phyloP scores from a whole-genome alignment of 257 asterid genomes.

The Jaltomata sinuosa region DNA sequence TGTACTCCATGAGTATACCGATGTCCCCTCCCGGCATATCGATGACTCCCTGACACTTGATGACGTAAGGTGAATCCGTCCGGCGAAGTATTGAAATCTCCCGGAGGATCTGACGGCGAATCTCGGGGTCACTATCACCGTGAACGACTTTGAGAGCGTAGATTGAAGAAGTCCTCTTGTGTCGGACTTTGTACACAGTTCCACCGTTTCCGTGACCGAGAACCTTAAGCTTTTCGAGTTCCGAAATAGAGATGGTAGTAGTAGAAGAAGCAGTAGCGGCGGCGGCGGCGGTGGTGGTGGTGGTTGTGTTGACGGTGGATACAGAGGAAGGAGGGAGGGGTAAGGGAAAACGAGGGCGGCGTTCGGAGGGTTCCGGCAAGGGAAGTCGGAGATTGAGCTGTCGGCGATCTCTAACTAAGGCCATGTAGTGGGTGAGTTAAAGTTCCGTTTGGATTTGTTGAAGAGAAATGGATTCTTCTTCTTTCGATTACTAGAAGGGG shows the following conservation, averaged over 20 bases:
- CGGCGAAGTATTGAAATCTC: slow-evolving; percentile 76
- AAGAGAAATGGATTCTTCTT: background rate
- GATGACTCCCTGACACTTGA: slow-evolving; percentile 64
- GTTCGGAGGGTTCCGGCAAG: slow-evolving; percentile 50
- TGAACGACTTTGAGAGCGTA: slow-evolving; percentile 80
- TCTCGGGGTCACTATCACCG: slow-evolving; percentile 59
- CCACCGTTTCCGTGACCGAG: slow-evolving; percentile 91
- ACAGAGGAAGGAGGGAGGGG: slow-evolving; percentile 38
- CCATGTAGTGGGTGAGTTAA: slow-evolving; percentile 30
- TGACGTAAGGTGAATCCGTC: slow-evolving; percentile 69
- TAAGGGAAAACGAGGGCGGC: slow-evolving; percentile 65
- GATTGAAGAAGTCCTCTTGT: slow-evolving; percentile 35
- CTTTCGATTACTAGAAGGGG: background rate
- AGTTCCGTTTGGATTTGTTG: slow-evolving; percentile 1
- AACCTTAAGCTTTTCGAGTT: slow-evolving; percentile 71
- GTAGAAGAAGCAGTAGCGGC: background rate
- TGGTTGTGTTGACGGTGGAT: slow-evolving; percentile 11
- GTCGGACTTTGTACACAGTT: slow-evolving; percentile 80
- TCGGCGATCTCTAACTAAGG: slow-evolving; percentile 71
- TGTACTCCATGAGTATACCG: slow-evolving; percentile 73
- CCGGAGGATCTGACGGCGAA: slow-evolving; percentile 81
- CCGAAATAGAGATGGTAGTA: slow-evolving; percentile 31
- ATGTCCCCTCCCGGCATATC: slow-evolving; percentile 73
- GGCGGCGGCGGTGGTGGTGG: background rate
- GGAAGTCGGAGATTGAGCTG: slow-evolving; percentile 80